Evolutionary conservation across 805 yeast genomes (phyloP).

Genomic region (Yarrowia deformans): DNA sequence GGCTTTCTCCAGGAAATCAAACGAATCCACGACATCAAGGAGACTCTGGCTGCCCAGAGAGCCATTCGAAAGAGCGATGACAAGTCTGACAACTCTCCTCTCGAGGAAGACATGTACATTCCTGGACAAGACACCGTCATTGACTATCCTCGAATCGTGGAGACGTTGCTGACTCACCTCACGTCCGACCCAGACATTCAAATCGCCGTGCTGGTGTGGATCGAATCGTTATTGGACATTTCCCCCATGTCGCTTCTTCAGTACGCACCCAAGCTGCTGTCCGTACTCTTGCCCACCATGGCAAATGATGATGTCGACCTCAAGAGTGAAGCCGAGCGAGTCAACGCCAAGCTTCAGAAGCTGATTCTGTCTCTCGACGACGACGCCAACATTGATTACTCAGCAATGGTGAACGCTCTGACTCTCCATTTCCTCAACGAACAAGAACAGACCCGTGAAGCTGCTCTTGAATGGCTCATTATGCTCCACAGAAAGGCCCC

Average conservation of each 20-base stretch:
- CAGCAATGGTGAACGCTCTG: constrained; percentile 71
- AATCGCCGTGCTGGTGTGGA: constrained; percentile 81
- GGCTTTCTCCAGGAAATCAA: constrained; percentile 80
- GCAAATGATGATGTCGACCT: constrained; percentile 60
- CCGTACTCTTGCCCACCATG: constrained; percentile 69
- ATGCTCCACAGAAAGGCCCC: constrained; percentile 79
- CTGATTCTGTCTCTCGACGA: constrained; percentile 57
- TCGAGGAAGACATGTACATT: constrained; percentile 63
- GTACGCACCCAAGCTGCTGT: constrained; percentile 74
- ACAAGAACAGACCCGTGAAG: constrained; percentile 80
- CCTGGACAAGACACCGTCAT: constrained; percentile 84
- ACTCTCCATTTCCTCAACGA: constrained; percentile 75
- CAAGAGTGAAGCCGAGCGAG: constrained; percentile 60
- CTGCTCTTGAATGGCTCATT: constrained; percentile 88
- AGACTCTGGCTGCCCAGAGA: constrained; percentile 46
- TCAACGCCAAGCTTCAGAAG: constrained; percentile 65
- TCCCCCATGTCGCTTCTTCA: constrained; percentile 79
- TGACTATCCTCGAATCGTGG: constrained; percentile 80
- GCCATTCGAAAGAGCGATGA: constrained; percentile 43
- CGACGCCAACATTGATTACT: constrained; percentile 54
- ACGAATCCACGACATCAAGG: constrained; percentile 72
- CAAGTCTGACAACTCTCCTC: constrained; percentile 46
- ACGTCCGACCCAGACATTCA: constrained; percentile 79
- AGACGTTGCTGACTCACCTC: constrained; percentile 79
- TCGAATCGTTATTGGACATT: constrained; percentile 71